phyloP scores from a whole-genome alignment of 2,329 filamentous ascomycete species.

The Rasamsonia emersonii region DNA sequence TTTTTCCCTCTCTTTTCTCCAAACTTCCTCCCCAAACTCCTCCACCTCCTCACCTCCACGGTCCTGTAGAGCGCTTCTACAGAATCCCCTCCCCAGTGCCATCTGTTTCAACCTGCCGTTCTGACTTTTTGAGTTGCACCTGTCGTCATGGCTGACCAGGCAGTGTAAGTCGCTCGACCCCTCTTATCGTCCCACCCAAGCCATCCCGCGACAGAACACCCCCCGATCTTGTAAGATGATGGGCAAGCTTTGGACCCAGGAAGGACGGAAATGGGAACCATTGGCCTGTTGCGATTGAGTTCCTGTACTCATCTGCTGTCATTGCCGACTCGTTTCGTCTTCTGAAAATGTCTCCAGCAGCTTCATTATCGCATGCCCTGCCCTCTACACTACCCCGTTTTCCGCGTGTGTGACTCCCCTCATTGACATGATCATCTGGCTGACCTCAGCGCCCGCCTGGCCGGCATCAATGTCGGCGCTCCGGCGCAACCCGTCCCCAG shows the following conservation, averaged over 20 bases:
- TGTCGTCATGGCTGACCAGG: constrained; percentile 35
- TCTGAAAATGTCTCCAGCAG: not conserved
- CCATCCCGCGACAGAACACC: constrained; percentile 8
- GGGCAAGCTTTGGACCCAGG: not conserved
- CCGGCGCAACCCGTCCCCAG: constrained; percentile 48
- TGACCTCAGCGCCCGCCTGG: constrained; percentile 62
- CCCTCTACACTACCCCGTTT: too few species aligned
- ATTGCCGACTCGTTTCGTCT: too few species aligned
- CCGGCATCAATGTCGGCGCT: constrained; percentile 63
- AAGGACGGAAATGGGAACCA: not conserved
- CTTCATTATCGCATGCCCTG: not conserved
- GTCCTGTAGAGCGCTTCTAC: constrained; percentile 7
- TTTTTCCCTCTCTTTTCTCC: constrained; percentile 10
- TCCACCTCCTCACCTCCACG: not conserved
- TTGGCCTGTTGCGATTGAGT: too few species aligned
- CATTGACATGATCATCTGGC: constrained; percentile 29
- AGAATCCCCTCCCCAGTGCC: constrained; percentile 1
- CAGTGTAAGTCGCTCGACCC: constrained; percentile 32
- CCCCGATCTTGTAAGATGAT: constrained; percentile 1
- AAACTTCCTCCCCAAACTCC: constrained; percentile 8
- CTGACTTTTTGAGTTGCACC: constrained; percentile 4
- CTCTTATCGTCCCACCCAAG: constrained; percentile 7
- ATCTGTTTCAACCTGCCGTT: constrained; percentile 3
- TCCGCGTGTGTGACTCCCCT: not conserved
- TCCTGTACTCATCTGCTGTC: too few species aligned